Conservation (phyloP, 768 basidiomycete species). For the Pleurotus cornucopiae region DNA sequence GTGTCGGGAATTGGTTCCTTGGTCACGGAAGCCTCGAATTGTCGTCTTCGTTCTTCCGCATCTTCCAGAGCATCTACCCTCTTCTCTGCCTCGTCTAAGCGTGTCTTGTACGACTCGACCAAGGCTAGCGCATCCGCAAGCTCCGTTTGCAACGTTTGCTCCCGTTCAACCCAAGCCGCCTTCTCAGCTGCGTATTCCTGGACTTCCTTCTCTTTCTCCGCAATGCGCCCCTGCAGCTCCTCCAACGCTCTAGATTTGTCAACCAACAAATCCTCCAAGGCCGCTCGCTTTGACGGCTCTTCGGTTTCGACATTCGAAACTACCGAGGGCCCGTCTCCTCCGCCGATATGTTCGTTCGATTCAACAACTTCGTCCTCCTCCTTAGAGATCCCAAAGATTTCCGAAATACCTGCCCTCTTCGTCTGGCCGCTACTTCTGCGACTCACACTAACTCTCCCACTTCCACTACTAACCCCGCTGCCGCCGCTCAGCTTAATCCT, state of each 20-base stretch:
- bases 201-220: background rate
- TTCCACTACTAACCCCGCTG: background rate
- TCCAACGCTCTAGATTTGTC: background rate
- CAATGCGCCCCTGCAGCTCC: background rate
- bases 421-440: background rate
- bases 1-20: background rate
- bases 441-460: background rate
- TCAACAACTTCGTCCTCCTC: background rate
- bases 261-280: background rate
- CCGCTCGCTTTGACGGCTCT: background rate
- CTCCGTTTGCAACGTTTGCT: constrained; percentile 9
- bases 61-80: constrained; percentile 17
- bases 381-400: background rate
- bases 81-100: constrained; percentile 19
- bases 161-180: background rate
- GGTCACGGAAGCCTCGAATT: background rate
- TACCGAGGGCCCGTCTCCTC: background rate
- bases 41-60: background rate
- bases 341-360: background rate
- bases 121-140: constrained; percentile 8
- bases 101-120: constrained; percentile 14
- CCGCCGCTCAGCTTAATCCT: background rate
- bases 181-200: background rate
- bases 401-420: background rate
- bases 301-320: background rate